Conservation (phyloP, 257 asterid genomes). For the Solanum sejunctum region DNA sequence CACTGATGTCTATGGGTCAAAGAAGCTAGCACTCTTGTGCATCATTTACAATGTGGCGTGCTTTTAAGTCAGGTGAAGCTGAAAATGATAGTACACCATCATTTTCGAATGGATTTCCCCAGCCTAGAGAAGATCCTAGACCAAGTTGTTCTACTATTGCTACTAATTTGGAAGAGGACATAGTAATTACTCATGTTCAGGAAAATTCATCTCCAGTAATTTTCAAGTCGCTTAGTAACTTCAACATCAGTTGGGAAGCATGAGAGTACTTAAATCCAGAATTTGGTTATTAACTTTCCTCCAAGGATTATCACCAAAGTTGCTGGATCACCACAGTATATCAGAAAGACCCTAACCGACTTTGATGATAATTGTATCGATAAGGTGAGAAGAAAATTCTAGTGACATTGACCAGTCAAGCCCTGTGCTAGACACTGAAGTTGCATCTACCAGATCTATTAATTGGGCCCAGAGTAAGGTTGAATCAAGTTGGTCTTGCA, state of each 20-base stretch:
- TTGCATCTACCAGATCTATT: slow-evolving; percentile 64
- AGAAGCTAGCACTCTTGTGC: slow-evolving; percentile 86
- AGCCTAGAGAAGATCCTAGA: slow-evolving; percentile 29
- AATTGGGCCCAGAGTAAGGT: slow-evolving; percentile 59
- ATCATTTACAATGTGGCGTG: slow-evolving; percentile 80
- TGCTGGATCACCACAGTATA: slow-evolving; percentile 23
- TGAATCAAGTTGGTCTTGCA: slow-evolving; percentile 51
- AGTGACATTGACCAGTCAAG: slow-evolving; percentile 17
- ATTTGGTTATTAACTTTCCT: slow-evolving; percentile 83
- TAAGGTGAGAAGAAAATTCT: slow-evolving; percentile 15
- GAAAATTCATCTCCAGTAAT: slow-evolving; percentile 76
- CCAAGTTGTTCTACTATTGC: slow-evolving; percentile 28
- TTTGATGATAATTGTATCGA: slow-evolving; percentile 28
- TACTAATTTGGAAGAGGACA: slow-evolving; percentile 23
- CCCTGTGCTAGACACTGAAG: slow-evolving; percentile 39
- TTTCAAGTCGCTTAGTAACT: slow-evolving; percentile 55
- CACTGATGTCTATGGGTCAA: slow-evolving; percentile 79
- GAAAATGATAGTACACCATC: slow-evolving; percentile 53
- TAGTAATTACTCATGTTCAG: slow-evolving; percentile 21
- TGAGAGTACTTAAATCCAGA: slow-evolving; percentile 54
- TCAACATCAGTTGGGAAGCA: slow-evolving; percentile 36
- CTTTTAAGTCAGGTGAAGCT: slow-evolving; percentile 56
- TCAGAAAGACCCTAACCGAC: slow-evolving; percentile 21
- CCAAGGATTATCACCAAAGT: slow-evolving; percentile 37
- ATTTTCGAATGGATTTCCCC: slow-evolving; percentile 26